phyloP scores from a whole-genome alignment of 805 yeast species.

The Schizosaccharomyces octosporus region DNA sequence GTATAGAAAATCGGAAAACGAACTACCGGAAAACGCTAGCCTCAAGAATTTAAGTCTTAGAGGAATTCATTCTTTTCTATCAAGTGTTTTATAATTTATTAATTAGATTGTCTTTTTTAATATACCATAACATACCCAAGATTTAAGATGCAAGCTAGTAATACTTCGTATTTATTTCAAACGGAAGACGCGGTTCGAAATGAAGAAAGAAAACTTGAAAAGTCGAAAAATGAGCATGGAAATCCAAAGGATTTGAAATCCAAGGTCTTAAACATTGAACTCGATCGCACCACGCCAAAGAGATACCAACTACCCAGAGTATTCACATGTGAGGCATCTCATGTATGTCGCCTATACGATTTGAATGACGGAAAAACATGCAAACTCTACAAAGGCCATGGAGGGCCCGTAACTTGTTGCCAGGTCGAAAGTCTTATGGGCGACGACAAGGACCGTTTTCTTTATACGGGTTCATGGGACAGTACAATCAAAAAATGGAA shows the following conservation, averaged over 20 bases:
- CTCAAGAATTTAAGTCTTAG: no score
- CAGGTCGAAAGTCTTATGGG: not conserved
- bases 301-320: not conserved
- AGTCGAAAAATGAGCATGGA: not conserved
- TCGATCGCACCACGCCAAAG: not conserved
- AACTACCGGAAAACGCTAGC: no score
- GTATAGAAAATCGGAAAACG: no score
- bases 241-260: not conserved
- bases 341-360: not conserved
- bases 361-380: not conserved
- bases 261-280: not conserved
- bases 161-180: not conserved
- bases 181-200: not conserved
- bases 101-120: no score
- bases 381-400: not conserved
- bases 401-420: not conserved
- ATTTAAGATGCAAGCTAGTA: not conserved
- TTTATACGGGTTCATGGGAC: constrained; percentile 1
- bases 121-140: no score
- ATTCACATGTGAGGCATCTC: not conserved
- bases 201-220: not conserved
- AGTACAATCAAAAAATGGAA: not conserved
- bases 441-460: not conserved
- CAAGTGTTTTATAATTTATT: no score
- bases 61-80: no score